These are phyloP conservation scores for Neolentinus lepideus DNA, from an alignment of 1,284 basidiomycete genomes.

Conservation along the genomic window DNA sequence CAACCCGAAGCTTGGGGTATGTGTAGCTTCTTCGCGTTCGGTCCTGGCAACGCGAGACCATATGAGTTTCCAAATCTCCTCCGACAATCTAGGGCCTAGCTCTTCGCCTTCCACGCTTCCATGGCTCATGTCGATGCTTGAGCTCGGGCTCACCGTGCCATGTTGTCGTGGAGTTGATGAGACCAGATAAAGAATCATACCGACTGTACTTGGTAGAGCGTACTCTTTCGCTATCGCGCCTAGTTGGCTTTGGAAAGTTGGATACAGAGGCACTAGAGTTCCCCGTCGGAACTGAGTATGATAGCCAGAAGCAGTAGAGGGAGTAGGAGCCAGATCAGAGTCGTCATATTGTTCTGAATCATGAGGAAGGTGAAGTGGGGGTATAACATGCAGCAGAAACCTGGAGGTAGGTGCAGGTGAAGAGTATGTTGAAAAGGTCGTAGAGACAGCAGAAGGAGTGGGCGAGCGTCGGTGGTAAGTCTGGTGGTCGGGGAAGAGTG, in stretches of 20 bases:
- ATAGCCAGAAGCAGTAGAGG: constrained; percentile 59
- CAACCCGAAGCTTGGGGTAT: constrained; percentile 31
- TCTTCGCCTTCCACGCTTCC: constrained; percentile 30
- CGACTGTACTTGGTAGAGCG: constrained; percentile 71
- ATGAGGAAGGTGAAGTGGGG: constrained; percentile 60
- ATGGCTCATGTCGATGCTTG: neutral
- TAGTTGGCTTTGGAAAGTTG: constrained; percentile 66
- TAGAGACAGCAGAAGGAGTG: constrained; percentile 42
- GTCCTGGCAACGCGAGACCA: constrained; percentile 65
- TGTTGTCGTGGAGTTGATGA: constrained; percentile 25
- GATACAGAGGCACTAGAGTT: constrained; percentile 64
- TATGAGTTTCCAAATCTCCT: constrained; percentile 78
- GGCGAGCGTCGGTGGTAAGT: constrained; percentile 41
- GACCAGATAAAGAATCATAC: constrained; percentile 72
- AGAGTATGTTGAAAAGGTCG: constrained; percentile 24
- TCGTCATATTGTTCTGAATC: constrained; percentile 37
- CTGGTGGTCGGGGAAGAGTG: neutral
- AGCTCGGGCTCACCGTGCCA: constrained; percentile 13
- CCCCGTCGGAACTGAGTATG: constrained; percentile 73
- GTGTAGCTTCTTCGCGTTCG: constrained; percentile 52
- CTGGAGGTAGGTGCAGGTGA: constrained; percentile 40
- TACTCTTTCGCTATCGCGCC: constrained; percentile 84
- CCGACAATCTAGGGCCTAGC: constrained; percentile 71
- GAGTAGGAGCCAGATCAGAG: constrained; percentile 40
- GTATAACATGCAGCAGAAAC: constrained; percentile 71